Conservation (phyloP, 1,139 yeast species). For the Candida anutae region DNA sequence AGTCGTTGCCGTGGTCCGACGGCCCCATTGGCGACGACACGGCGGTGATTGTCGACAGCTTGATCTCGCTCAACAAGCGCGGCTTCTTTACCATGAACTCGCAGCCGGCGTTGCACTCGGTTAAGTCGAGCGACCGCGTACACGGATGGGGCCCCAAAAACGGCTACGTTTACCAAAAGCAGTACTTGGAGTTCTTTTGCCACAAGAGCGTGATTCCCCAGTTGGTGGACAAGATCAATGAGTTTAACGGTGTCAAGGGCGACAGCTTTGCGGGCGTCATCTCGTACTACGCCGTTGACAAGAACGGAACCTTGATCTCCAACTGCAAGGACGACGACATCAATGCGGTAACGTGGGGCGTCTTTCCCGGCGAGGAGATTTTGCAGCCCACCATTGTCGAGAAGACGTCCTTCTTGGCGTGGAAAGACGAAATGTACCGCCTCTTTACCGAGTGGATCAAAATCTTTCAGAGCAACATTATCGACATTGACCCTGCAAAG, state of each 20-base stretch:
- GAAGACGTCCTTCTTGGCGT: constrained; percentile 78
- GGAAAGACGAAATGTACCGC: constrained; percentile 94
- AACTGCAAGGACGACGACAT: constrained; percentile 74
- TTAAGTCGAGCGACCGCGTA: constrained; percentile 57
- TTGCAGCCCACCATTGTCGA: constrained; percentile 93
- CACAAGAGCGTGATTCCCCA: constrained; percentile 47
- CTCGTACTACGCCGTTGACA: constrained; percentile 76
- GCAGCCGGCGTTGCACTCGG: constrained; percentile 89
- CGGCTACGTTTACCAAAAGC: constrained; percentile 93
- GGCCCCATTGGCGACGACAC: constrained; percentile 79
- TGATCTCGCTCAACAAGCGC: constrained; percentile 54
- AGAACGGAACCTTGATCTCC: constrained; percentile 46
- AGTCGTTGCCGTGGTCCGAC: constrained; percentile 93
- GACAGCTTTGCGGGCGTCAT: constrained; percentile 38
- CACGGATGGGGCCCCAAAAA: constrained; percentile 96
- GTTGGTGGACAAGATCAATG: constrained; percentile 29
- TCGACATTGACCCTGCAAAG: constrained; percentile 32
- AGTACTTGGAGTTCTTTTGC: constrained; percentile 78
- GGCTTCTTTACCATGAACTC: constrained; percentile 84
- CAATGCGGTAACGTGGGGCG: constrained; percentile 98
- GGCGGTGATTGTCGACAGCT: constrained; percentile 48
- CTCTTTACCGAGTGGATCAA: constrained; percentile 76
- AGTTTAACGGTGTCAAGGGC: constrained; percentile 27
- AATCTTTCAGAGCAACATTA: constrained; percentile 34
- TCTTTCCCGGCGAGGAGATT: constrained; percentile 86